These are phyloP conservation scores for Penicillium concentricum DNA, from an alignment of 2,329 filamentous ascomycete genomes.

Conservation along the genomic window DNA sequence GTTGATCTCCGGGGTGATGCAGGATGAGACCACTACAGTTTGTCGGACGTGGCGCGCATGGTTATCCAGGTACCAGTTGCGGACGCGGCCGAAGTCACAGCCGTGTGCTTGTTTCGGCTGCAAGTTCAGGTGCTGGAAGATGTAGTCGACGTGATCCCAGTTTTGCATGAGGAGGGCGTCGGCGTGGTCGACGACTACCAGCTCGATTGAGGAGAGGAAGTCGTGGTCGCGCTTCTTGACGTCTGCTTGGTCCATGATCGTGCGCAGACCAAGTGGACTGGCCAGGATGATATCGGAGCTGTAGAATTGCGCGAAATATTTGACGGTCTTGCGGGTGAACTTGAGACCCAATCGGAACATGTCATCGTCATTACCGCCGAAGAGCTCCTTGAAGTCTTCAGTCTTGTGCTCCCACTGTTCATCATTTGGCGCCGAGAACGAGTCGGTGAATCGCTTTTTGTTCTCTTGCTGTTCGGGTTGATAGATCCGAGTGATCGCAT, in stretches of 20 bases:
- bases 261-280: slow-evolving; percentile 83
- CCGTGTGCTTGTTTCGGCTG: slow-evolving; percentile 87
- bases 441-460: slow-evolving; percentile 84
- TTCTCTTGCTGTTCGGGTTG: slow-evolving; percentile 92
- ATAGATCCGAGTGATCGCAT: slow-evolving; percentile 72
- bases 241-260: slow-evolving; percentile 80
- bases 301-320: slow-evolving; percentile 94
- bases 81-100: slow-evolving; percentile 88
- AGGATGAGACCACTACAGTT: slow-evolving; percentile 76
- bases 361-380: slow-evolving; percentile 93
- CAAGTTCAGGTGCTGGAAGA: slow-evolving; percentile 87
- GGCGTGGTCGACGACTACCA: slow-evolving; percentile 86
- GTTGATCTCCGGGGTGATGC: slow-evolving; percentile 84
- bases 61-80: slow-evolving; percentile 89
- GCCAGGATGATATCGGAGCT: slow-evolving; percentile 93
- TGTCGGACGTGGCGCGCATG: slow-evolving; percentile 79
- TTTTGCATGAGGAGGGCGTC: slow-evolving; percentile 97
- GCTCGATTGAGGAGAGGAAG: slow-evolving; percentile 89
- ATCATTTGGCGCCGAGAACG: slow-evolving; percentile 68
- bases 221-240: slow-evolving; percentile 74
- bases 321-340: slow-evolving; percentile 92
- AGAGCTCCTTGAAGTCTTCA: slow-evolving; percentile 83
- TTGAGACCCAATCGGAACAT: slow-evolving; percentile 96
- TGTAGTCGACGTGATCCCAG: slow-evolving; percentile 92
- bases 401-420: slow-evolving; percentile 72